Evolutionary conservation across 1,139 yeast species (phyloP), one percentile per base, ranked within the genome.

Genomic region (Saccharomyces pastorianus): DNA sequence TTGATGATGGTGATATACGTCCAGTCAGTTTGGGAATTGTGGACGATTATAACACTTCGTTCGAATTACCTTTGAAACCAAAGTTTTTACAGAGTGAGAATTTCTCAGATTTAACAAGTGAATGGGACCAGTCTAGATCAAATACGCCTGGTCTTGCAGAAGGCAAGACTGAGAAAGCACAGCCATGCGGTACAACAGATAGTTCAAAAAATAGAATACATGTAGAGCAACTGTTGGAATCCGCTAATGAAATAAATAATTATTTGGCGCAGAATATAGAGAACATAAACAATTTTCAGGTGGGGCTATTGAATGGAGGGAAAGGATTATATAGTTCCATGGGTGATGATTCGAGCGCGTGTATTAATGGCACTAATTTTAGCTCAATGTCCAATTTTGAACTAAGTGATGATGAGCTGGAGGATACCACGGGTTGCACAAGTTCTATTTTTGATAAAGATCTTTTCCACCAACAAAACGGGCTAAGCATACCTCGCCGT

Each of bases 141-240:
- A 55, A 57, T 52, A 41, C 44, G 20, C 44, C 44, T 20, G 44
- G 44, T 3, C 25, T 20, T 2, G 11, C 6, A 11, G 20, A 11
- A 25, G 20, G 44, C 8, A 38, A 17, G n/a, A 20, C n/a, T 17
- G 44, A 38, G 7, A 38, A 17, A 9, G 14, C 20, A 3, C 44
- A 17, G 14, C 13, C n/a, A 5, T 2, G 20, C 13, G 25, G 11
- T 38, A 13, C 26, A 17, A 13, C 44, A 9, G 44, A 38, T 38
- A 9, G 49, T 25, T 47, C 7, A 20, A 38, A 50, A 41, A 55
- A 56, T 26, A 66, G 56, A 54, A 59, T 49, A 48, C 58, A 61
- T 42, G 59, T 68, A 8, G 71, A 68, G 51, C 67, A 66, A 46
- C 55, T 68, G 17, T 54, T 68, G 13, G 64, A 63, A 48, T 60